Evolutionary conservation across 345 rosid genomes (phyloP), one percentile per base, ranked within the genome.

Genomic region (Garcia nutans): DNA sequence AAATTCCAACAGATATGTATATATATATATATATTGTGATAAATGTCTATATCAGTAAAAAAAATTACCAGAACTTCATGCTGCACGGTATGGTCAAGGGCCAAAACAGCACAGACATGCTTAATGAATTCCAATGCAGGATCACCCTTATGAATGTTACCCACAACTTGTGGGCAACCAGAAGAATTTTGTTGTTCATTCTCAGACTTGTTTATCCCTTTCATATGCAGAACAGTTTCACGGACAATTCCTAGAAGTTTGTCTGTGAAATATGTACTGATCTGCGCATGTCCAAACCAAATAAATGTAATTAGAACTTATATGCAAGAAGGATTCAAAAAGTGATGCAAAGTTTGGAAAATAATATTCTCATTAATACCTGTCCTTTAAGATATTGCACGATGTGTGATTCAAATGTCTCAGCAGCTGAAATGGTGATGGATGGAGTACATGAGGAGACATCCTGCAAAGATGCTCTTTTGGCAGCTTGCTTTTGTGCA

Each of bases 51-150:
- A 37, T 61, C 22, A 44, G 41, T 52, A 74, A 60, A 60, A 71
- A 78, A 57, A 47, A 76, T 79, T 86, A 93, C 99, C 94, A 93
- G 89, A 86, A 95, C 85, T 81, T 93, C 96, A 67, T 93, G 93
- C 81, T 87, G 92, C 81, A 91, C 94, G 73, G 83, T 85, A 19
- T 84, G 89, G 85, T 95, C 99, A 70, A 95, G 97, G 62, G 89
- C 91, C 74, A 95, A 80, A 86, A 90, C 93, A 76, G 96, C 92
- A 79, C 87, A 93, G 59, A 87, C 86, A 80, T 87, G 86, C 87
- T 90, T 94, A 77, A 95, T 86, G 74, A 95, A 90, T 76, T 95
- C 97, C 82, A 95, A 74, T 11, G 98, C 85, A 78, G 89, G 78
- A 87, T 91, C 92, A 63, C 86, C 85, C 73, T 67, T 84, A 52